Base-by-base conservation (phyloP, 371 early-diverging fungal species). In the Choanephora cucurbitarum region DNA sequence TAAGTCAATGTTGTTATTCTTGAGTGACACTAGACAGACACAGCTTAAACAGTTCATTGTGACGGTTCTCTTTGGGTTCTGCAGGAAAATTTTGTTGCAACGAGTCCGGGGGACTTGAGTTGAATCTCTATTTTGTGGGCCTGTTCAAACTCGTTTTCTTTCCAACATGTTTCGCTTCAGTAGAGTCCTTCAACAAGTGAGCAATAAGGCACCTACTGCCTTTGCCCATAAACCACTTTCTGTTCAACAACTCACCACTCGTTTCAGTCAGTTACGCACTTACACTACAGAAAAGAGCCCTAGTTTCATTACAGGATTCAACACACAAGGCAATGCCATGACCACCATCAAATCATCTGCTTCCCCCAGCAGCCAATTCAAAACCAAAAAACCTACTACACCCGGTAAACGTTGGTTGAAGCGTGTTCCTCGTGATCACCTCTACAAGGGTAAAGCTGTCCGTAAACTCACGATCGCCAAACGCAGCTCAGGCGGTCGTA, bases 401-500 rank as follows among this genome's bases (percentile, higher is more conserved):
- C 93, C 94, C 15, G 96, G 96, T 64, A 85, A 90, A 32, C 87
- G 94, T 58, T 85, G 85, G 85, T 82, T 94, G 71, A 86, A 92
- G 54, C 89, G 93, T 45, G 89, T 95, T 60, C 87, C 91, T 42
- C 87, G 93, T 55, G 92, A 93, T 68, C 93, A 96, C 67, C 83
- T 96, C 55, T 90, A 89, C 83, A 92, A 93, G 76, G 97, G 97
- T 60, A 84, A 85, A 53, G 91, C 93, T n/a, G 75, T 94, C 6
- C 81, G 90, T 43, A 71, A 80, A 18, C 74, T 97, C 59, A 92
- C 95, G 0, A 66, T 90, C 41, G 93, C 93, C 44, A 96, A 90
- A 72, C 85, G 91, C 21, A 69, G 82, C 61, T 80, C 82, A 0
- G 95, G 93, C 48, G 98, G 98, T 37, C 85, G 98, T 61, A 94